These are phyloP conservation scores for Sclerotinia spermophila DNA, from an alignment of 2,329 filamentous ascomycete species.

Conservation along the genomic window DNA sequence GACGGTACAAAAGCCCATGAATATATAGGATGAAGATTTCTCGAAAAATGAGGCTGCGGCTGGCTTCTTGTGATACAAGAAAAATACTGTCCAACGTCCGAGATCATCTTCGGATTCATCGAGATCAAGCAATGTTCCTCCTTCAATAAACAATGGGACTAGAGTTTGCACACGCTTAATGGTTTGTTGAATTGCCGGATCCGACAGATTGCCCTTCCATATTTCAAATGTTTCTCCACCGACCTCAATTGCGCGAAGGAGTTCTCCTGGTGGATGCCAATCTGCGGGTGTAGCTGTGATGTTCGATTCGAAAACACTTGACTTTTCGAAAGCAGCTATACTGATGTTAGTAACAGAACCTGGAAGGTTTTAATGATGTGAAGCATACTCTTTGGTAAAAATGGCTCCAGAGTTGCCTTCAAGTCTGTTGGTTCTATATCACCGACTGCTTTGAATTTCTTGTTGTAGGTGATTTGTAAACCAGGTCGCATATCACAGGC, in stretches of 20 bases:
- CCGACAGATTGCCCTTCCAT: conserved; percentile 73
- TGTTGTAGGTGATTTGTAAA: conserved; percentile 65
- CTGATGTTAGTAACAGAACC: neutral
- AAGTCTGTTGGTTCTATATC: conserved; percentile 69
- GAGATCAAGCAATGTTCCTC: conserved; percentile 69
- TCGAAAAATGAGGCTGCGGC: conserved; percentile 36
- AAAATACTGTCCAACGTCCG: conserved; percentile 88
- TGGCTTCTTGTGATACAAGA: conserved; percentile 68
- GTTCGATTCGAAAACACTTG: conserved; percentile 57
- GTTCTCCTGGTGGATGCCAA: conserved; percentile 71
- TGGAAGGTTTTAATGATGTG: conserved; percentile 7
- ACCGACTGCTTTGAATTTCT: conserved; percentile 66
- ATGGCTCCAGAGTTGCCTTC: conserved; percentile 50
- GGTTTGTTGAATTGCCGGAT: conserved; percentile 66
- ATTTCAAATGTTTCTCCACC: conserved; percentile 71
- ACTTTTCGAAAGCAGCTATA: conserved; percentile 63
- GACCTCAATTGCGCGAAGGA: conserved; percentile 60
- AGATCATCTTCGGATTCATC: conserved; percentile 67
- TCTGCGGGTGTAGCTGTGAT: conserved; percentile 44
- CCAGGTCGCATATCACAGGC: conserved; percentile 74
- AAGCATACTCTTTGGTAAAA: conserved; percentile 61
- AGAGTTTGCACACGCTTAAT: conserved; percentile 80
- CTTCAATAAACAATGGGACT: conserved; percentile 86
- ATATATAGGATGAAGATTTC: conserved; percentile 60
- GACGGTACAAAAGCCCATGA: conserved; percentile 86